A percentile compares a stretch with the other conserved stretches of the same genome.
phyloP scores from a whole-genome alignment of 1,284 basidiomycete genomes.

The Fomitopsis pinicola region DNA sequence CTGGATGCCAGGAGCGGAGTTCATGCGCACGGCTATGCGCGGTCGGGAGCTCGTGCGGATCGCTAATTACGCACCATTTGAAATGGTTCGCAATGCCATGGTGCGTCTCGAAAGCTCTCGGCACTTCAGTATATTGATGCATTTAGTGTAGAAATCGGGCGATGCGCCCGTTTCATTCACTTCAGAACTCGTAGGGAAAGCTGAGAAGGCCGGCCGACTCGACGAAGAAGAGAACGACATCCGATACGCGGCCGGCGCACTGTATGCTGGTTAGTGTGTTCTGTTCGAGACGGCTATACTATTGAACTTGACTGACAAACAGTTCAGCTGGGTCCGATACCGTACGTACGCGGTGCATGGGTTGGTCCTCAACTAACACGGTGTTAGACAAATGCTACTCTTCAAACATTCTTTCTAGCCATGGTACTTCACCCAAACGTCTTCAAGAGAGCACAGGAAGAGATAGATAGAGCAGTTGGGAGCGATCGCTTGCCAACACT shows the following conservation, averaged over 20 bases:
- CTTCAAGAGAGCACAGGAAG: neutral
- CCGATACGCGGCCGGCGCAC: constrained; percentile 12
- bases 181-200: neutral
- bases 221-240: constrained; percentile 3
- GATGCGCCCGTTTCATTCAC: no score
- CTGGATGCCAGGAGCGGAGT: constrained; percentile 34
- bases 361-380: neutral
- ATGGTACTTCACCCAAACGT: constrained; percentile 26
- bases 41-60: constrained; percentile 12
- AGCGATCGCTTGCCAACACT: neutral
- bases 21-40: constrained; percentile 24
- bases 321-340: neutral
- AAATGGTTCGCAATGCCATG: constrained; percentile 20
- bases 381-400: constrained; percentile 5
- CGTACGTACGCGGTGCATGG: neutral
- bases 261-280: constrained; percentile 18
- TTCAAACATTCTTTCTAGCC: constrained; percentile 23
- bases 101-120: constrained; percentile 2
- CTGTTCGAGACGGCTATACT: no score
- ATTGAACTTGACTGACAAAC: neutral
- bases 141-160: neutral
- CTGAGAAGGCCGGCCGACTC: neutral
- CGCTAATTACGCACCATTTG: constrained; percentile 21
- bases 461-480: neutral
- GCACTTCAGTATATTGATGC: neutral